Percentiles rank a stretch among this genome's conserved stretches.
Evolutionary conservation across 1,139 yeast genomes (phyloP).

Genomic region (Pichia sp.): DNA sequence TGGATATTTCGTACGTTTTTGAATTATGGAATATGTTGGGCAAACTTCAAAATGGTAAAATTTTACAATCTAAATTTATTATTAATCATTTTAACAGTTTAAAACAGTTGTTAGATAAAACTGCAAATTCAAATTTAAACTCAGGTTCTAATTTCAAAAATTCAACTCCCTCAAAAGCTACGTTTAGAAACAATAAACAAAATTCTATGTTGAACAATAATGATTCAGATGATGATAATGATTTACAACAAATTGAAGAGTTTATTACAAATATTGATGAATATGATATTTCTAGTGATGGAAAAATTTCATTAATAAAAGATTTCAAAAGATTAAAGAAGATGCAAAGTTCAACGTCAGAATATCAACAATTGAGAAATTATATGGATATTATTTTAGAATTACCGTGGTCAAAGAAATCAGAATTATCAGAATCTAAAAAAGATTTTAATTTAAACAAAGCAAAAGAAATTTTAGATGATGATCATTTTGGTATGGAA

Average conservation of each 20-base stretch:
- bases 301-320: slow-evolving; percentile 51
- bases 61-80: slow-evolving; percentile 35
- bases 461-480: slow-evolving; percentile 60
- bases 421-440: slow-evolving; percentile 5
- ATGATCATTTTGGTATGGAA: slow-evolving; percentile 79
- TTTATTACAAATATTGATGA: slow-evolving; percentile 39
- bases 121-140: not conserved
- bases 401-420: slow-evolving; percentile 49
- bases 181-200: not conserved
- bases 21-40: slow-evolving; percentile 49
- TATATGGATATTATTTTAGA: slow-evolving; percentile 67
- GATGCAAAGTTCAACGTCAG: slow-evolving; percentile 63
- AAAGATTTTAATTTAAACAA: slow-evolving; percentile 35
- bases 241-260: slow-evolving; percentile 40
- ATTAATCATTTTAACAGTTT: slow-evolving; percentile 56
- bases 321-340: slow-evolving; percentile 58
- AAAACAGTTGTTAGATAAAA: slow-evolving; percentile 41
- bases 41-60: slow-evolving; percentile 21
- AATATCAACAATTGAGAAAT: slow-evolving; percentile 64
- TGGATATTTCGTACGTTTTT: slow-evolving; percentile 42
- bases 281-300: slow-evolving; percentile 40
- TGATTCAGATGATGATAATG: slow-evolving; percentile 36
- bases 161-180: not conserved
- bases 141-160: not conserved
- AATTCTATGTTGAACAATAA: not conserved